phyloP scores from a whole-genome alignment of 495 filamentous ascomycete species.

The Hapsidospora chrysogenum region DNA sequence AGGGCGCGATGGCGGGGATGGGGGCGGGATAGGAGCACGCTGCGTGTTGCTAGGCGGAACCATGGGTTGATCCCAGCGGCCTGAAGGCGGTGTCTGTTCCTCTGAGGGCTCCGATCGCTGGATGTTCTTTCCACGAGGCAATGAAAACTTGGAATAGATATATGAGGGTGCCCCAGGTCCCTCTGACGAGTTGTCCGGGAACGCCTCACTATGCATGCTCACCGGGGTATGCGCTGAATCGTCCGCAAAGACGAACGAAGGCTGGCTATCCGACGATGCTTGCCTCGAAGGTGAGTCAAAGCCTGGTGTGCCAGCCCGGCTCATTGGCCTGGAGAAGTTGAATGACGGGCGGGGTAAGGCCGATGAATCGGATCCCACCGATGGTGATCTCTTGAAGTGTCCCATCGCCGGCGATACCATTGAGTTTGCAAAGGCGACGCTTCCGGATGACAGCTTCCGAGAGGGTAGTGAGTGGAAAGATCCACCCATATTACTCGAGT shows the following conservation, averaged over 20 bases:
- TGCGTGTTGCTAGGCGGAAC: no score
- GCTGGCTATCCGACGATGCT: constrained; percentile 42
- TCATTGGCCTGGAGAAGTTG: constrained; percentile 87
- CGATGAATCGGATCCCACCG: constrained; percentile 60
- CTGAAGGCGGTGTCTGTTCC: background rate
- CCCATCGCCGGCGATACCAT: constrained; percentile 32
- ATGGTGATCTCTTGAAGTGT: constrained; percentile 55
- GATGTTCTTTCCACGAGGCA: constrained; percentile 66
- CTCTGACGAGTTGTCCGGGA: constrained; percentile 24
- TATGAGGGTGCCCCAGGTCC: constrained; percentile 48
- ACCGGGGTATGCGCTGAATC: constrained; percentile 45
- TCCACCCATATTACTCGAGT: constrained; percentile 14
- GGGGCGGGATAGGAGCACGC: constrained; percentile 38
- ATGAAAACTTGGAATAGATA: constrained; percentile 63
- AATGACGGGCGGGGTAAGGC: constrained; percentile 54
- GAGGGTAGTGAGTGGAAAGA: constrained; percentile 26
- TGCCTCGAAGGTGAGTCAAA: constrained; percentile 40
- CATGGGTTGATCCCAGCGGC: no score
- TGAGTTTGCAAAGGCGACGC: constrained; percentile 24
- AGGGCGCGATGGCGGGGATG: constrained; percentile 34
- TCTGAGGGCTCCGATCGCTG: constrained; percentile 24
- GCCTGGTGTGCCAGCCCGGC: constrained; percentile 53
- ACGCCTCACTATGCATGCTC: constrained; percentile 45
- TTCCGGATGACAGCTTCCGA: constrained; percentile 49
- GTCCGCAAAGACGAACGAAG: constrained; percentile 41